phyloP scores from a whole-genome alignment of 163 green algal genomes.

The Smithsoniella earleae region DNA sequence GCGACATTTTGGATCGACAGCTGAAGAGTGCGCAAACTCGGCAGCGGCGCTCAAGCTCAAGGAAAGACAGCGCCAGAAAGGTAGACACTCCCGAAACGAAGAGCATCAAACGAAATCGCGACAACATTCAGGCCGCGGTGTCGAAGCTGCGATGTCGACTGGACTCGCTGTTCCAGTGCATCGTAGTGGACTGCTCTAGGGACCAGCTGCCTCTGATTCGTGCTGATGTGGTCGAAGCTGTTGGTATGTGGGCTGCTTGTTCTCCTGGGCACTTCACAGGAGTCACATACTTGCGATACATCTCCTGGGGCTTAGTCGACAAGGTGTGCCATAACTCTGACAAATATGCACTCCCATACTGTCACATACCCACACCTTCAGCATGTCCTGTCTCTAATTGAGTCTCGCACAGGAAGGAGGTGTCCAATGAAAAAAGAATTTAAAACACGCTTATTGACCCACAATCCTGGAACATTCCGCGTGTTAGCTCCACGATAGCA shows the following conservation, averaged over 20 bases:
- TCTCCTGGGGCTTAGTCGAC: slow-evolving; percentile 15
- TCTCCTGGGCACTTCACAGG: slow-evolving; percentile 4
- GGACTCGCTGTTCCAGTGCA: slow-evolving; percentile 15
- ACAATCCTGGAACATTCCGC: too few relatives aligned
- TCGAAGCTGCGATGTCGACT: background rate
- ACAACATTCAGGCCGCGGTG: background rate
- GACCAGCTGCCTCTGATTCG: background rate
- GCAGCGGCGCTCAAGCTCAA: background rate
- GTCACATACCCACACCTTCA: too few relatives aligned
- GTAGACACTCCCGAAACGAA: background rate
- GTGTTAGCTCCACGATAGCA: too few relatives aligned
- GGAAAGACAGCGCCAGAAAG: background rate
- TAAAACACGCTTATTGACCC: too few relatives aligned
- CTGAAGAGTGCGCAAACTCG: background rate
- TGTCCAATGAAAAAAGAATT: too few relatives aligned
- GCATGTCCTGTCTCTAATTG: too few relatives aligned
- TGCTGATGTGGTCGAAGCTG: slow-evolving; percentile 1
- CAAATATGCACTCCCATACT: too few relatives aligned
- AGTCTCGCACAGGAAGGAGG: too few relatives aligned
- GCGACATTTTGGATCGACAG: background rate
- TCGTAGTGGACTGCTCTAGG: background rate
- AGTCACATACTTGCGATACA: background rate
- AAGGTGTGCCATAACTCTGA: too few relatives aligned
- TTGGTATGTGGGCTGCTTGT: background rate
- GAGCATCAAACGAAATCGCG: background rate